Base-by-base conservation (phyloP, 768 basidiomycete genomes). In the Tephrocybe rancida region DNA sequence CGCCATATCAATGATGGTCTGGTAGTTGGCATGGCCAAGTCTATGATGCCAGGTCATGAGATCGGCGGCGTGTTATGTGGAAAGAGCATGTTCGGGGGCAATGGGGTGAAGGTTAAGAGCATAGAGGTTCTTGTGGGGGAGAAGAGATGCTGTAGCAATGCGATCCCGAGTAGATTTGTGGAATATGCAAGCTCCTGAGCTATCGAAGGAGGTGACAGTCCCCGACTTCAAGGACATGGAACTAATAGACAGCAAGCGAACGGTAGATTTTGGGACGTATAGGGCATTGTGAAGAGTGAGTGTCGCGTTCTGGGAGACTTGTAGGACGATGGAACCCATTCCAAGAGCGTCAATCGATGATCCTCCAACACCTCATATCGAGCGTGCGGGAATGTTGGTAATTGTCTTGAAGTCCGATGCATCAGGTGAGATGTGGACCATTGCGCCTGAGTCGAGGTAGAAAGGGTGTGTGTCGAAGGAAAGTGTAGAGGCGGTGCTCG, bases 21-120 rank as follows among this genome's bases (percentile, higher is more conserved):
- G 61, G 47, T 64, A 68, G 54, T 63, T 69, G n/a, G 62, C 47
- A 46, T 71, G 69, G 0, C 67, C 65, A 5, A 73, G 58, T 30
- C 59, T 53, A 24, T 47, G 39, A 49, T 70, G 68, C 69, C 66
- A 70, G 5, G 63, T 65, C 5, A 70, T 52, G 4, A 60, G n/a
- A n/a, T n/a, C n/a, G n/a, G n/a, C 50, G 1, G 43, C 5, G 11
- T 30, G 38, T 2, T 44, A 43, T 0, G 60, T 52, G 10, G 55
- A 4, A 29, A 64, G 46, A 0, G 64, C 56, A 21, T 67, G 67
- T 0, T 63, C 57, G 2, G 52, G 48, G 1, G n/a, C n/a, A n/a
- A n/a, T 42, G 19, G 56, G 13, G 1, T 51, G 26, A 10, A 64
- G 29, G 38, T 49, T 50, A 38, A 68, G 47, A 11, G 57, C n/a